Evolutionary conservation across 2,329 filamentous ascomycete genomes (phyloP).

Genomic region (Talaromyces pinophilus): DNA sequence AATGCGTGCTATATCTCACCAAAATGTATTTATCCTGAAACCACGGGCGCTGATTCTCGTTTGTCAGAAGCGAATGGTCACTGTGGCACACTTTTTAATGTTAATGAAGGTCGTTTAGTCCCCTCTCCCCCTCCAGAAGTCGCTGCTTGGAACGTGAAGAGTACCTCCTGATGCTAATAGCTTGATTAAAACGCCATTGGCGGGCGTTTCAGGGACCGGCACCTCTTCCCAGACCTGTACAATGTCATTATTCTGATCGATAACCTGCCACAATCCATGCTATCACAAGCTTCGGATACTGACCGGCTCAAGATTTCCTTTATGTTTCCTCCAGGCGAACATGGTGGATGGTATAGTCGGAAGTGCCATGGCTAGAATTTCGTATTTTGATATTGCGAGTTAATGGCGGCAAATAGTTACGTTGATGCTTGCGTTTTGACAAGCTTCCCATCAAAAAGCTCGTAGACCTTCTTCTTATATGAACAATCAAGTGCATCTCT

Average conservation of each 20-base stretch:
- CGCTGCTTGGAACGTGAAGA: too few species aligned
- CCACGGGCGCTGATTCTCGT: slow-evolving; percentile 8
- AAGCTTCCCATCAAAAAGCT: background rate
- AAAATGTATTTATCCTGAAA: slow-evolving; percentile 9
- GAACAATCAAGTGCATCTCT: background rate
- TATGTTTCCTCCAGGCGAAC: slow-evolving; percentile 5
- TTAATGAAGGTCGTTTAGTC: too few species aligned
- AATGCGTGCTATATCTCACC: too few species aligned
- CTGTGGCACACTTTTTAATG: background rate
- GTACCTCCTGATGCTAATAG: slow-evolving; percentile 2
- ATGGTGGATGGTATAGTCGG: background rate
- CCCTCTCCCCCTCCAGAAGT: too few species aligned
- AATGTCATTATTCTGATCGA: background rate
- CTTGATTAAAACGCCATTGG: background rate
- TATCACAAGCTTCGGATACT: background rate
- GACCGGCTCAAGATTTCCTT: background rate
- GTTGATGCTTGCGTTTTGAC: background rate
- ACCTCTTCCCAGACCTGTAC: slow-evolving; percentile 5
- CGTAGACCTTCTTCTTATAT: background rate
- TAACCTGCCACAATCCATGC: background rate
- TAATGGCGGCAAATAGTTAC: background rate
- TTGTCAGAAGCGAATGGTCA: slow-evolving; percentile 1
- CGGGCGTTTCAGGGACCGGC: background rate
- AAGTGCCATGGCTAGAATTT: background rate
- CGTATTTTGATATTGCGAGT: too few species aligned